A percentile compares a stretch with the other conserved stretches of the same genome.
Conservation (phyloP, 306 rosid species). For the Oemleria cerasiformis region DNA sequence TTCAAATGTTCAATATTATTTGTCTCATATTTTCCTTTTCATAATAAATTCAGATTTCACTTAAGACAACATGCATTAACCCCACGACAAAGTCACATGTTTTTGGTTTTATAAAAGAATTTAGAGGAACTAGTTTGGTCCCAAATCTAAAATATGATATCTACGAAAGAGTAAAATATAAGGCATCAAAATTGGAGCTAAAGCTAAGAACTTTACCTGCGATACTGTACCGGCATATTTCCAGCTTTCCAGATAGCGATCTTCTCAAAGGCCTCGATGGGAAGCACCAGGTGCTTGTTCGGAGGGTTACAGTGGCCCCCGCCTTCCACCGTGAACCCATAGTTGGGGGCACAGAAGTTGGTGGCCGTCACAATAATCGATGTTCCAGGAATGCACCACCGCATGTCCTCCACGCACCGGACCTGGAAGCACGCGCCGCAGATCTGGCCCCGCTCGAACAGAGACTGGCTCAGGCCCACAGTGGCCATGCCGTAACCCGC, state of each 20-base stretch:
- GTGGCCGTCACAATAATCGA: slow-evolving; percentile 85
- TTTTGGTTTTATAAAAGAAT: too few species aligned
- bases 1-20: neutral
- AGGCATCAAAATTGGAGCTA: neutral
- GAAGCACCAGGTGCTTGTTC: slow-evolving; percentile 79
- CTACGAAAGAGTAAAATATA: slow-evolving; percentile 3
- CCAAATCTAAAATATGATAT: neutral
- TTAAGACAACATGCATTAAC: neutral
- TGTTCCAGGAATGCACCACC: slow-evolving; percentile 90
- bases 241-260: slow-evolving; percentile 98
- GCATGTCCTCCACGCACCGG: slow-evolving; percentile 73
- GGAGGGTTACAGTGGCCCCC: slow-evolving; percentile 95
- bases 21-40: neutral
- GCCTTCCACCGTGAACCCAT: slow-evolving; percentile 72
- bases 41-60: neutral
- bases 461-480: slow-evolving; percentile 72
- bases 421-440: slow-evolving; percentile 94
- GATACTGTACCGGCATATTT: slow-evolving; percentile 89
- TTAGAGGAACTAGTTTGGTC: neutral
- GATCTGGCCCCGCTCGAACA: slow-evolving; percentile 93
- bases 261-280: slow-evolving; percentile 92
- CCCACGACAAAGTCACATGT: too few species aligned
- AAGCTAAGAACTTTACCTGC: slow-evolving; percentile 43
- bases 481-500: slow-evolving; percentile 84
- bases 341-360: slow-evolving; percentile 88